These are phyloP conservation scores for Hypoxylon sp. DNA, from an alignment of 2,329 filamentous ascomycete species.

Conservation along the genomic window DNA sequence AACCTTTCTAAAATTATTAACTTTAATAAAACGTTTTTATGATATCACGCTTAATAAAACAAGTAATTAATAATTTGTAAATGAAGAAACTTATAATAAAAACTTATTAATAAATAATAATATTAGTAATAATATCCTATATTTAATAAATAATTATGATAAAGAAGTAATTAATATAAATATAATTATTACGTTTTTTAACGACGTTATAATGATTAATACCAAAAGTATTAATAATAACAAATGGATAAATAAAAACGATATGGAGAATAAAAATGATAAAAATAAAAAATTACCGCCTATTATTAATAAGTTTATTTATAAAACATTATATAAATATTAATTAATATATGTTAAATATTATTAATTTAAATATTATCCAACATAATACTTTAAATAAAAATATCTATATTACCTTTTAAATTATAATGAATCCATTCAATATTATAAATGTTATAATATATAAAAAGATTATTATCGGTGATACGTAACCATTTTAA, in stretches of 20 bases:
- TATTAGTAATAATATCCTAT: background rate
- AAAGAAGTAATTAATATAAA: background rate
- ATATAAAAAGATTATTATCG: background rate
- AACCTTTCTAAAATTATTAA: no score
- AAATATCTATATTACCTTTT: background rate
- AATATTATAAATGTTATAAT: background rate
- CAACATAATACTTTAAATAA: background rate
- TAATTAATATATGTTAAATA: background rate
- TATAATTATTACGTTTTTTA: background rate
- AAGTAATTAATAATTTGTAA: no score
- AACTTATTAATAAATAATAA: no score
- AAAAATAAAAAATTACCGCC: background rate
- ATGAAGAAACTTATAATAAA: no score
- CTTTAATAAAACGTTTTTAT: no score
- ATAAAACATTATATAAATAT: background rate
- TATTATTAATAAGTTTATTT: background rate
- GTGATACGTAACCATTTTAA: background rate
- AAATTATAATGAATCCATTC: background rate
- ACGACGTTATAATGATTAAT: no score
- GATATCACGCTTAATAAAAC: no score
- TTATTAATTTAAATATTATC: background rate
- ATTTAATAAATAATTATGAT: background rate
- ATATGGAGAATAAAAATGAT: background rate
- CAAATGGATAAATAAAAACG: background rate
- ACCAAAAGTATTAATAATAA: background rate